Evolutionary conservation across 306 rosid genomes (phyloP), one percentile per base, ranked within the genome.

Genomic region (Astragalus glycyphyllos): DNA sequence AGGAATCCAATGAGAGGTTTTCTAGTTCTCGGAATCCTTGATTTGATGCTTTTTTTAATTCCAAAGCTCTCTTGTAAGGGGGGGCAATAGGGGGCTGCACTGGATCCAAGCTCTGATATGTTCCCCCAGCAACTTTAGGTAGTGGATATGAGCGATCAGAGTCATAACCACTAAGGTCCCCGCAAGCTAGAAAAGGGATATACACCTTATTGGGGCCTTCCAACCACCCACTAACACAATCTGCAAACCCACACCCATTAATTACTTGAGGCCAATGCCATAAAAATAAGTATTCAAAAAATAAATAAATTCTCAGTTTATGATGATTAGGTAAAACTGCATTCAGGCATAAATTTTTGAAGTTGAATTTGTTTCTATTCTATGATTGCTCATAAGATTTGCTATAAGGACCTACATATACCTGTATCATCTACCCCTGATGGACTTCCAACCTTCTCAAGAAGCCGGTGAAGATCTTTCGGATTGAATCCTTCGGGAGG

Each of bases 361-460:
- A 23, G 54, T 1, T 0, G 7, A 58, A 48, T 10, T 65, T 29
- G 2, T 41, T 23, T 26, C 8, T 56, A 58, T 13, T 54, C 35
- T 53, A 58, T 12, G 45, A 37, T 47, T 44, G 57, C 29, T 49
- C 11, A 58, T 17, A 50, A 31, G 45, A 63, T 44, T 76, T 37
- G 35, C 13, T 34, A 23, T 1, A 66, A 64, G 50, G 78, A 26
- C 32, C 5, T 11, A 29, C 68, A 71, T 35, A 72, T 87, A 95
- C 99, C 99, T 73, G 84, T 84, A 80, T 95, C 97, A 40, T 91
- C 89, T 32, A 70, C 96, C 14, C 97, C 96, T 0, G 96, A 95
- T 15, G 99, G 99, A 65, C 96, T 95, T 83, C 99, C 99, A 34
- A 95, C 96, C 83, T 86, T 91, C 84, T 89, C 97, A 75, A 94